Evolutionary conservation across 768 basidiomycete genomes (phyloP).

Genomic region (Psilocybe cubensis): DNA sequence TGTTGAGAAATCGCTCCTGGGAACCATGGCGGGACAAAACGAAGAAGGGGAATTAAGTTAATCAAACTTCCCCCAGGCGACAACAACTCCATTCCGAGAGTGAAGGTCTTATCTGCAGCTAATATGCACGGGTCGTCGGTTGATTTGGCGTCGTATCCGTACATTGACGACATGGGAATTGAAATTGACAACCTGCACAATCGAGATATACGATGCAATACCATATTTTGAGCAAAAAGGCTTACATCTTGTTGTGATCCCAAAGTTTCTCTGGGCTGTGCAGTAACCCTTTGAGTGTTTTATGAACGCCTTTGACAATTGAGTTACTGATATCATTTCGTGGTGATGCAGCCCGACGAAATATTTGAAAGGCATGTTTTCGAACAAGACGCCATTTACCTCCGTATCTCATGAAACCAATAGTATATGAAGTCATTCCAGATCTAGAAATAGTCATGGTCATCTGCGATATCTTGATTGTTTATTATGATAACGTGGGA

Average conservation of each 20-base stretch:
- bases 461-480: conserved; percentile 9
- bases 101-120: conserved; percentile 10
- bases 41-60: conserved; percentile 17
- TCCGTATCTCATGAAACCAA: conserved; percentile 27
- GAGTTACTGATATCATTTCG: conserved; percentile 11
- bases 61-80: conserved; percentile 8
- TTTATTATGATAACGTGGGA: conserved; percentile 9
- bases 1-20: conserved; percentile 9
- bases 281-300: conserved; percentile 16
- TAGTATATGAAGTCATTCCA: conserved; percentile 25
- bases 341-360: conserved; percentile 15
- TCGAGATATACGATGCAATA: background rate
- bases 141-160: conserved; percentile 19
- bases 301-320: conserved; percentile 8
- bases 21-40: conserved; percentile 18
- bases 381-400: conserved; percentile 25
- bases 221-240: background rate
- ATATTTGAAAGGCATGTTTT: conserved; percentile 25
- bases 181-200: conserved; percentile 15
- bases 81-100: background rate
- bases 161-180: conserved; percentile 19
- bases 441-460: background rate
- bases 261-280: conserved; percentile 11
- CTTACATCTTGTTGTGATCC: conserved; percentile 13
- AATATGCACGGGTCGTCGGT: conserved; percentile 14